Evolutionary conservation across 2,329 filamentous ascomycete genomes (phyloP).

Genomic region (Atkinsonella hypoxylon): DNA sequence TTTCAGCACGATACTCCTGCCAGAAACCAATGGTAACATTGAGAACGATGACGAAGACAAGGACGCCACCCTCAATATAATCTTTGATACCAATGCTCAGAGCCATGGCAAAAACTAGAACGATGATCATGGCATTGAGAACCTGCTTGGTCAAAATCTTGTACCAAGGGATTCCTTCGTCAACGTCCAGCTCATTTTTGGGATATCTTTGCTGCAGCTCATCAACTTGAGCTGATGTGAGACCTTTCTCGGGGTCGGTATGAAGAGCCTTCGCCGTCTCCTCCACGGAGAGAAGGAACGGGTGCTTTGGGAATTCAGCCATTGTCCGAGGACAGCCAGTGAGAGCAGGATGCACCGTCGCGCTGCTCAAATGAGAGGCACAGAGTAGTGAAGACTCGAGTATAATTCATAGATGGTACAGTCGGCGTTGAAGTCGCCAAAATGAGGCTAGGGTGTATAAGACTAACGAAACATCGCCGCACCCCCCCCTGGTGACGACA

Average conservation of each 20-base stretch:
- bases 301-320: slow-evolving; percentile 39
- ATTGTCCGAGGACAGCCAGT: slow-evolving; percentile 12
- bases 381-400: slow-evolving; percentile 5
- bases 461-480: not conserved
- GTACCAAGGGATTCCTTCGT: slow-evolving; percentile 53
- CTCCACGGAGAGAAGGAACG: slow-evolving; percentile 47
- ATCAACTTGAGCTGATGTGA: slow-evolving; percentile 47
- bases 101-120: slow-evolving; percentile 67
- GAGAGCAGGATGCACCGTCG: slow-evolving; percentile 2
- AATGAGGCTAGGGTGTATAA: slow-evolving; percentile 4
- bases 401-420: slow-evolving; percentile 12
- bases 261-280: slow-evolving; percentile 51
- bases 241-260: slow-evolving; percentile 55
- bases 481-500: not conserved
- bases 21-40: slow-evolving; percentile 59
- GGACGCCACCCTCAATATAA: slow-evolving; percentile 55
- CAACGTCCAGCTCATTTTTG: slow-evolving; percentile 59
- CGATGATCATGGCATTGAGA: slow-evolving; percentile 67
- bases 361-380: slow-evolving; percentile 10
- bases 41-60: slow-evolving; percentile 54
- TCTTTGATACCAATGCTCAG: slow-evolving; percentile 55
- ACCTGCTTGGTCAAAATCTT: slow-evolving; percentile 64
- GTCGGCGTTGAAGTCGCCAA: slow-evolving; percentile 1
- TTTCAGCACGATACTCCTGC: slow-evolving; percentile 52
- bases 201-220: slow-evolving; percentile 49